Base-by-base conservation (phyloP, 768 basidiomycete species). In the Dioszegia crocea region DNA sequence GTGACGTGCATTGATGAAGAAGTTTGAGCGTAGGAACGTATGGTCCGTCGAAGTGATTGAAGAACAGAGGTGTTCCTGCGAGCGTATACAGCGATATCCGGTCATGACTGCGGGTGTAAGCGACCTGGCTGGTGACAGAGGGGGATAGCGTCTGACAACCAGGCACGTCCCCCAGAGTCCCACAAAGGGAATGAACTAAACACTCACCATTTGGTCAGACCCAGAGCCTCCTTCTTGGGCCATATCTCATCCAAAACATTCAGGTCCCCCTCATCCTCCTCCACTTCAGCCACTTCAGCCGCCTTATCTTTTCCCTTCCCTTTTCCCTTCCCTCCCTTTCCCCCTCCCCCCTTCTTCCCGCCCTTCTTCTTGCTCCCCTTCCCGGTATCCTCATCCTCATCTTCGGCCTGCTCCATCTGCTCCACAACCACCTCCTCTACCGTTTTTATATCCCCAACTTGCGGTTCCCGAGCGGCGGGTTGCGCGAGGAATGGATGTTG, bases 181-280 rank as follows among this genome's bases (percentile, higher is more conserved):
- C 49, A 21, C 16, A n/a, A 31, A 21, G 51, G 12, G 10, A 17
- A 60, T 94, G 91, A 39, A 52, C 51, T 33, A 19, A 23, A 19
- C 16, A 74, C 80, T 50, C 23, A 92, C 94, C 96, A 98, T 81
- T 98, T 98, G 61, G 92, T 89, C 69, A 88, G 87, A 4, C 88
- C 86, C 46, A 97, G 81, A 2, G 86, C 83, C 81, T 97, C 94
- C 82, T 98, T 99, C 88, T 98, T 99, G 2, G 93, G 91, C 96
- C 96, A 99, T 51, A 99, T 83, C 67, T 83, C 83, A 73, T 99
- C 96, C 38, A 65, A 56, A 9, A 61, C 59, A 47, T 66, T 66
- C 17, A 55, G 56, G 23, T 60, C 62, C 44, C 64, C 66, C 16
- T 59, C 67, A 33, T 65, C 69, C 24, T 59, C 70, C 52, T 62